These are phyloP conservation scores for Beauveria scarabaeidicola DNA, from an alignment of 2,329 filamentous ascomycete species.

Conservation along the genomic window DNA sequence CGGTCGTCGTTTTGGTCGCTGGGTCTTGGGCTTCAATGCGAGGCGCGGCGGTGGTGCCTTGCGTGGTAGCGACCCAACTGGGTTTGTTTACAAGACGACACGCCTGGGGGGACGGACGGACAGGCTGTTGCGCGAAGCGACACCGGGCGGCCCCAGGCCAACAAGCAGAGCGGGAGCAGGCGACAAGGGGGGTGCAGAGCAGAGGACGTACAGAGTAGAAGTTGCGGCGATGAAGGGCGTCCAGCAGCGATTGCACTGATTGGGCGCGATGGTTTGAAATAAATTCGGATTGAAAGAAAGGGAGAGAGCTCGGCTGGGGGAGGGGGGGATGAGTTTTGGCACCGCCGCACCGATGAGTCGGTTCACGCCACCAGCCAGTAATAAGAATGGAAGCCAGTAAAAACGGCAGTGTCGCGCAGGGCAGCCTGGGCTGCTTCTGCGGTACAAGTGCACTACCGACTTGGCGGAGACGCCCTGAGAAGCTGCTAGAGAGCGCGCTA, in stretches of 20 bases:
- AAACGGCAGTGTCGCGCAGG: background rate
- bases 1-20: background rate
- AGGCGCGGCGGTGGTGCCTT: constrained; percentile 9
- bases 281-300: background rate
- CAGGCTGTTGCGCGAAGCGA: constrained; percentile 2
- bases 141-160: background rate
- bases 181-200: background rate
- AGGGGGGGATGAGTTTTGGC: background rate
- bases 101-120: background rate
- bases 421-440: background rate
- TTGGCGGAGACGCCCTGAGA: background rate
- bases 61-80: constrained; percentile 8
- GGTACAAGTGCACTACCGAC: background rate
- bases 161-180: background rate
- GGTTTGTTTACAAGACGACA: constrained; percentile 10
- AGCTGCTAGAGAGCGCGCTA: background rate
- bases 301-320: background rate
- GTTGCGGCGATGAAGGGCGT: background rate
- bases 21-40: constrained; percentile 11
- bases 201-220: background rate
- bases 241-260: background rate
- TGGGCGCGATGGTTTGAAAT: background rate
- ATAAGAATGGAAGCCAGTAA: too few relatives aligned
- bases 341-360: background rate
- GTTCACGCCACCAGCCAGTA: background rate